Evolutionary conservation across 129 eudicot species (phyloP).

Genomic region (Centaurea solstitialis): DNA sequence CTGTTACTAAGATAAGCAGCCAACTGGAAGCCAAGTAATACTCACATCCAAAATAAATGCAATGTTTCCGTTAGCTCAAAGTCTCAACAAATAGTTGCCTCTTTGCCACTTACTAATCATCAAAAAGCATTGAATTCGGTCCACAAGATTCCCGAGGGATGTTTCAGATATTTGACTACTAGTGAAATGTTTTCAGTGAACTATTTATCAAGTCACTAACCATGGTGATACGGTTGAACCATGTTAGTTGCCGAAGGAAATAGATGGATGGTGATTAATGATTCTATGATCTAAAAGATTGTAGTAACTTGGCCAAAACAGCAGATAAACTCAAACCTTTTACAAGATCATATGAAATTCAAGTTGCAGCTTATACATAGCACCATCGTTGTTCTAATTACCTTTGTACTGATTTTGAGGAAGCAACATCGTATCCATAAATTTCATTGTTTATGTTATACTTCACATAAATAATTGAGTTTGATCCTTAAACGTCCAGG

Average conservation of each 20-base stretch:
- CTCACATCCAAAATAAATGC: neutral
- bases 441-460: neutral
- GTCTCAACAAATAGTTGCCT: neutral
- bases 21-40: neutral
- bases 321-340: neutral
- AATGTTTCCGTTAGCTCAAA: neutral
- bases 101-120: neutral
- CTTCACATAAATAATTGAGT: constrained; percentile 7
- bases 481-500: neutral
- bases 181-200: neutral
- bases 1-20: neutral
- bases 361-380: neutral
- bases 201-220: constrained; percentile 3
- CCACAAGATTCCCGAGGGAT: neutral
- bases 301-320: constrained; percentile 3
- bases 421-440: neutral
- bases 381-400: neutral
- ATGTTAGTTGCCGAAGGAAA: neutral
- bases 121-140: neutral
- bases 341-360: constrained; percentile 2
- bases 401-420: neutral
- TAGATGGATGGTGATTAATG: neutral
- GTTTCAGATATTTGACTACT: neutral
- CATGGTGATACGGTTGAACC: neutral
- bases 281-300: neutral